Evolutionary conservation across 345 rosid genomes (phyloP), one percentile per base, ranked within the genome.

Genomic region (Chamaenerion angustifolium): DNA sequence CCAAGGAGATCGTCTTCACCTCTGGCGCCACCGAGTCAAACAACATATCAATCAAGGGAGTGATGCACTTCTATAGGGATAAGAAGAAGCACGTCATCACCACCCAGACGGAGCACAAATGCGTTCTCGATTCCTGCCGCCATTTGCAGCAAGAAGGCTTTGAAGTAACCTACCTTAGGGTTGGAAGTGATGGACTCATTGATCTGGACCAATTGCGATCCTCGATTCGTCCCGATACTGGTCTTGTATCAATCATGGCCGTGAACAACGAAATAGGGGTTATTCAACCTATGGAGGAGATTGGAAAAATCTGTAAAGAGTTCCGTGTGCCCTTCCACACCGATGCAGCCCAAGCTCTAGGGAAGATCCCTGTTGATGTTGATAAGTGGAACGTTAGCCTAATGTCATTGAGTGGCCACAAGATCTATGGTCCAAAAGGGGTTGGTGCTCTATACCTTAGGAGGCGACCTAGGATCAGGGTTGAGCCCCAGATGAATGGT

Each of bases 21-120:
- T 87, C 98, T 11, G 98, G 98, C 25, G 98, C 96, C 15, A 92
- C 96, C 47, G 98, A 92, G 60, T 85, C 85, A 16, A 92, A 92
- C 43, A 92, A 92, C 43, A 77, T 81, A 11, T 85, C 93, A 31
- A 54, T 84, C 52, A 92, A 92, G 68, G 96, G 96, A n/a, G 87
- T 78, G 18, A 80, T 92, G 98, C 88, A 82, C 56, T 92, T 92
- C 55, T 87, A 87, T 60, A 78, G 65, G 67, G 95, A 90, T 23
- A 86, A 76, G 83, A 92, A 80, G 70, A 79, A 76, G 25, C 96
- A 92, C 46, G 93, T 87, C 8, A 70, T 92, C 54, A 87, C 98
- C 1, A 87, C 96, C 4, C 96, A 87, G 64, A 92, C 98, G 8
- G 98, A 92, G 77, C 98, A 92, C 67, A 87, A 92, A 61, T 92